These are phyloP conservation scores for Hemisphaericaspora xylanilytica DNA, from an alignment of 1,139 yeast species.

Conservation along the genomic window DNA sequence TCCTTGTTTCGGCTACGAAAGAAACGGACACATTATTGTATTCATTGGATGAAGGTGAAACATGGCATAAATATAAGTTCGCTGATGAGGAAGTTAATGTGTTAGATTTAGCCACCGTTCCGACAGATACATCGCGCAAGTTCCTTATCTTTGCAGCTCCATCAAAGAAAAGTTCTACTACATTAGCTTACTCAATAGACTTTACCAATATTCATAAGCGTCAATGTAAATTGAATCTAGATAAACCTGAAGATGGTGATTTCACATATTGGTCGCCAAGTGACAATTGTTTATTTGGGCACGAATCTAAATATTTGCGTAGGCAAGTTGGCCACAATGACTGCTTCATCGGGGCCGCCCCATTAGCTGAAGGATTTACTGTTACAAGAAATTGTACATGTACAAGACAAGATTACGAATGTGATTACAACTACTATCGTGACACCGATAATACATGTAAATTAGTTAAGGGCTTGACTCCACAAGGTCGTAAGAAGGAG, in stretches of 20 bases:
- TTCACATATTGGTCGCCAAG: slow-evolving; percentile 81
- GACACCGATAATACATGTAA: slow-evolving; percentile 82
- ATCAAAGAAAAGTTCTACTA: slow-evolving; percentile 15
- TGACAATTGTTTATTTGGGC: slow-evolving; percentile 84
- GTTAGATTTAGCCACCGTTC: slow-evolving; percentile 82
- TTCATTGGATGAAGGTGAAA: slow-evolving; percentile 75
- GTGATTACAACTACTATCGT: slow-evolving; percentile 81
- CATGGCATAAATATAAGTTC: slow-evolving; percentile 72
- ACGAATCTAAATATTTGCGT: slow-evolving; percentile 72
- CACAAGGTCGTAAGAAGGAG: slow-evolving; percentile 59
- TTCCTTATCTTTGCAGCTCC: slow-evolving; percentile 42
- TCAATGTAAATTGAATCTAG: slow-evolving; percentile 69
- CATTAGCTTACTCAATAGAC: slow-evolving; percentile 56
- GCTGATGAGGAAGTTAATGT: slow-evolving; percentile 55
- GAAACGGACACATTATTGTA: slow-evolving; percentile 59
- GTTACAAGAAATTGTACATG: slow-evolving; percentile 73
- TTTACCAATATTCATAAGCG: slow-evolving; percentile 63
- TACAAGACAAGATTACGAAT: slow-evolving; percentile 85
- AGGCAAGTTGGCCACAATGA: slow-evolving; percentile 58
- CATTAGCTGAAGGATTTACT: slow-evolving; percentile 60
- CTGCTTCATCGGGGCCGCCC: slow-evolving; percentile 82
- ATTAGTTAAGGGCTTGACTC: slow-evolving; percentile 66
- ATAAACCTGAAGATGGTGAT: slow-evolving; percentile 61
- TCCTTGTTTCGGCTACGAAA: slow-evolving; percentile 58
- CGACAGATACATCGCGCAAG: slow-evolving; percentile 80